Evolutionary conservation across 495 filamentous ascomycete species (phyloP), one percentile per base, ranked within the genome.

Genomic region (Neurospora sp.): DNA sequence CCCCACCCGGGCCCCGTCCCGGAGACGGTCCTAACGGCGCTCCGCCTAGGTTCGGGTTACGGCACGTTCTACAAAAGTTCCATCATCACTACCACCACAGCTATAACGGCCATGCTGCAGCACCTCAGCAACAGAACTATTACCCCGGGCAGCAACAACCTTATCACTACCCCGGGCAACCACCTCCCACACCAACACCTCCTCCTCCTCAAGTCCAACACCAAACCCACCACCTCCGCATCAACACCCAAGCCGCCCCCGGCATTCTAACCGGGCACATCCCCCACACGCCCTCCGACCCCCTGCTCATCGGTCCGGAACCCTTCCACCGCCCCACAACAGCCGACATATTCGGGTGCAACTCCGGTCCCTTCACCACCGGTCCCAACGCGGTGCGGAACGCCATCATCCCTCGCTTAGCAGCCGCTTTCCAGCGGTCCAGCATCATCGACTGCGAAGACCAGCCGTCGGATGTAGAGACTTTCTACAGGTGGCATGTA

Each of bases 341-440:
- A 6, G 84, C 82, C 3, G 92, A 94, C 77, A 91, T 94, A 75
- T 87, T 93, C 74, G 88, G 87, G 69, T 93, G 91, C 83, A 92
- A 89, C 76, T 89, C 85, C 43, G 92, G 92, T 0, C 89, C 91
- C 1, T 94, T 94, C 77, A 77, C 84, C 3, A 88, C 88, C 5
- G 84, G 84, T 0, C 81, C 83, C 5, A 85, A 85, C n/a, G 81
- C 84, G 0, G 81, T 84, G 45, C 85, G 92, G 4, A 90, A 90
- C 36, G 90, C 92, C 13, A 84, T 87, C 54, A 86, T 88, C 24
- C 85, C 87, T 0, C 84, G 92, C 10, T 80, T 94, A 1, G 88
- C 89, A 0, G 92, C 92, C 5, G 91, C 90, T 0, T 92, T 93
- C 69, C 90, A 90, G 78, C 85, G 92, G 24, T 15, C 11, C 7